Base-by-base conservation (phyloP, 2,329 filamentous ascomycete species). In the Chaetomium sp. region DNA sequence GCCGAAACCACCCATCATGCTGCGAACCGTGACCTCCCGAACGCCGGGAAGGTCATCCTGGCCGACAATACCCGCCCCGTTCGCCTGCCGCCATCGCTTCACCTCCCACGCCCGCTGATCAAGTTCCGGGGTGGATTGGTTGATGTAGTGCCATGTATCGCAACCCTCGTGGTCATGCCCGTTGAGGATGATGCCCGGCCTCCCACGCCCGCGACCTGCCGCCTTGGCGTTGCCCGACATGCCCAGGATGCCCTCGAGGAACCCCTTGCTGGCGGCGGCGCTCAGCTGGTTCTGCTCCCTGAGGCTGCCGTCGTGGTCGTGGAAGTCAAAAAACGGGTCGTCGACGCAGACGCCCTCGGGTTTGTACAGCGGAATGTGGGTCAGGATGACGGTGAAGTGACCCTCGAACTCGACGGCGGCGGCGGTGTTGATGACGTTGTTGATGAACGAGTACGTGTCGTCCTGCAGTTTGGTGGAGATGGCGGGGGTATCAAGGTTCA, bases 1-100 rank as follows among this genome's bases (percentile, higher is more conserved):
- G n/a, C 87, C 89, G 77, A 90, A 99, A 63, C 91, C 91, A 63
- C 95, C 95, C 95, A 99, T 99, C 93, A 99, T 98, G 76, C 92
- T 97, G 65, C 93, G 88, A 2, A 99, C 90, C 0, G 95, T 99
- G 69, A 98, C 87, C 78, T 99, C 95, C 31, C 94, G 83, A 6
- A 97, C 81, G 0, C 90, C 90, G 0, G 90, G 86, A 2, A 85
- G 70, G 4, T 77, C 80, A 1, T 77, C 70, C 1, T 76, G 74
- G 8, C 75, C 78, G 1, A 80, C 73, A 25, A 88, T 67, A 65
- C 76, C 75, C 13, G 75, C 74, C 5, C 71, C 69, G 12, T 75
- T 73, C 1, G 83, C 83, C 51, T 82, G 77, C 0, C 70, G 65
- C 81, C 83, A 88, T 12, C 76, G 75, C 19, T 74, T 75, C 0